These are phyloP conservation scores for Colletotrichum sidae DNA, from an alignment of 2,329 filamentous ascomycete species.

Conservation along the genomic window DNA sequence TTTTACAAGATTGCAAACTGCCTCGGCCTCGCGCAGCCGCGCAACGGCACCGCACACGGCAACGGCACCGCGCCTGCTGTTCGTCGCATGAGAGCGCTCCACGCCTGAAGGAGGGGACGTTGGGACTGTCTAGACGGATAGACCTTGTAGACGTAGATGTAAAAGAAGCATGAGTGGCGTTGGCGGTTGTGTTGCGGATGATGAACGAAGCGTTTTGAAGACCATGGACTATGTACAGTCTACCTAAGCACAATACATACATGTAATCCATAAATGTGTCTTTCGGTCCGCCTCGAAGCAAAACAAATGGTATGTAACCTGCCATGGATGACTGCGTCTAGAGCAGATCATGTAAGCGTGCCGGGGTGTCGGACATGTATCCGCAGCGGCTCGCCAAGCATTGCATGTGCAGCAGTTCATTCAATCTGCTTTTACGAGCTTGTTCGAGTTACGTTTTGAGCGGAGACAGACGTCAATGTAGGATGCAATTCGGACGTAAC, in stretches of 20 bases:
- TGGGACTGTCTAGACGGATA: too few relatives aligned
- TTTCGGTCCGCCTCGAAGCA: too few relatives aligned
- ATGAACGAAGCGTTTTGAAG: not conserved
- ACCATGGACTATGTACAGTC: not conserved
- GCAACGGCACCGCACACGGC: constrained; percentile 15
- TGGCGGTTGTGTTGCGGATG: not conserved
- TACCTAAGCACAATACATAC: not conserved
- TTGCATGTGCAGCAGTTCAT: too few relatives aligned
- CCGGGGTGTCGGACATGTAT: too few relatives aligned
- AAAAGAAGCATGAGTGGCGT: constrained; percentile 21
- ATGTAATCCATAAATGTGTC: not conserved
- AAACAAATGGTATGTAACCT: too few relatives aligned
- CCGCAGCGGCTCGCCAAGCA: too few relatives aligned
- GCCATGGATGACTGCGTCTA: too few relatives aligned
- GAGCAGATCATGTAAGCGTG: too few relatives aligned
- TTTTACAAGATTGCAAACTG: constrained; percentile 81
- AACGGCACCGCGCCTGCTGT: constrained; percentile 20
- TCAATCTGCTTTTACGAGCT: too few relatives aligned
- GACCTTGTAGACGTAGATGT: not conserved
- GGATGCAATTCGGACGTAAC: too few relatives aligned
- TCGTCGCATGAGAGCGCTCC: constrained; percentile 2
- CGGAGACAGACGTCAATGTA: too few relatives aligned
- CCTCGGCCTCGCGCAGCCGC: constrained; percentile 62
- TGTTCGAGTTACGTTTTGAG: too few relatives aligned
- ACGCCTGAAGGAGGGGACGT: not conserved